Conservation (phyloP, 345 rosid species). For the Sonneratia caseolaris region DNA sequence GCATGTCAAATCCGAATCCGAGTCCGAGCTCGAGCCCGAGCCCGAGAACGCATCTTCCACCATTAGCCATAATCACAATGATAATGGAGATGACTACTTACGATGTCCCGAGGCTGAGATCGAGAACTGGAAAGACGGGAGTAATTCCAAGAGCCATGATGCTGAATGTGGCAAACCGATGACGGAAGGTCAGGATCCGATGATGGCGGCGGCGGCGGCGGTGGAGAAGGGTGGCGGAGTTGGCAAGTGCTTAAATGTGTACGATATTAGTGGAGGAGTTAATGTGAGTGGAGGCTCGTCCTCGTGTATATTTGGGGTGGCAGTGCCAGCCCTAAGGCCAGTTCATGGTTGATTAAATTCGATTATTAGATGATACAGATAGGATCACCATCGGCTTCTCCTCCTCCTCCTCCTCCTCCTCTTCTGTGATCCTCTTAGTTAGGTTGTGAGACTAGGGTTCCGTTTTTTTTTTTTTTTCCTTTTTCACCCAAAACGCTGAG, state of each 20-base stretch:
- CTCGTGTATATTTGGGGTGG: slow-evolving; percentile 10
- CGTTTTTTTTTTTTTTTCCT: background rate
- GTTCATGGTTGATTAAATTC: slow-evolving; percentile 4
- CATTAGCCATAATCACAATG: background rate
- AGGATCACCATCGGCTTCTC: background rate
- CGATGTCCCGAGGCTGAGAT: background rate
- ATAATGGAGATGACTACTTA: background rate
- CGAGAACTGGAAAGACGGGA: background rate
- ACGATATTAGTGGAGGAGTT: slow-evolving; percentile 6
- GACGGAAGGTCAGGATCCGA: background rate
- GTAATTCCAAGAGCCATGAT: background rate
- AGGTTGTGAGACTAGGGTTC: background rate
- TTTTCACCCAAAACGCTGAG: background rate
- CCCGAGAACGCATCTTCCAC: background rate
- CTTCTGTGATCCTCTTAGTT: no score
- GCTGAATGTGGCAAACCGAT: background rate
- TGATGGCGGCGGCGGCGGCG: background rate
- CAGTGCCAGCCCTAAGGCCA: slow-evolving; percentile 10
- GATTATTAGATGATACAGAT: background rate
- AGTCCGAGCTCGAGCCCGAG: background rate
- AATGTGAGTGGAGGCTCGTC: slow-evolving; percentile 1
- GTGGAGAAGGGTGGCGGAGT: slow-evolving; percentile 5
- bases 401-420: no score
- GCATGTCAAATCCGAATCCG: no score
- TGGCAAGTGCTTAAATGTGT: slow-evolving; percentile 2